Evolutionary conservation across 352 stramenopile genomes (phyloP), one percentile per base, ranked within the genome.

Genomic region (Blastocystis sp.): DNA sequence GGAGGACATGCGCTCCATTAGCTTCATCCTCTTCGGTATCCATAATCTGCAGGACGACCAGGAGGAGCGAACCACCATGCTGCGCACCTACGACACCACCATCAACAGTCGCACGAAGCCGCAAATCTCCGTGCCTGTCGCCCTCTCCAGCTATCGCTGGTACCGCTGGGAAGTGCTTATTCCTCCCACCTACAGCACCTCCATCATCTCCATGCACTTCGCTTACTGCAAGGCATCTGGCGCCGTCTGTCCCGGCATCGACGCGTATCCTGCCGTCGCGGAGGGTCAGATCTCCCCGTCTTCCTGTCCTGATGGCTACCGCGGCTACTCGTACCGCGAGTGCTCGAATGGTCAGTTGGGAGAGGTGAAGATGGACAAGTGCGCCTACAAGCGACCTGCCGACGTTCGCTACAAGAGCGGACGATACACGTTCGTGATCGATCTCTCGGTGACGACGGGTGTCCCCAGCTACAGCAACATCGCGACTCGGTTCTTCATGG

Each of bases 201-300:
- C 16, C n/a, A 21, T 51, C n/a, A 49, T 14, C 8, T 46, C 61
- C 6, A 46, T 46, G 0, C 1, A 46, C 21, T 9, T 49, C 2
- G n/a, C 21, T 24, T 73, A 73, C 44, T 73, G 61, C 61, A 73
- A 73, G 61, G n/a, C 61, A 9, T 53, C 32, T 24, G 61, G 61
- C 8, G 7, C 16, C 29, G 36, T 51, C 4, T 84, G 72, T 84
- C 72, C 72, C 29, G 53, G 16, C 11, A 29, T 65, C 8, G 72
- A 24, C 40, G 46, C 57, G 6, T 84, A 54, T 53, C 72, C 72
- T 40, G 9, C 72, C 18, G 72, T 84, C 7, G 44, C 14, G 3
- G 72, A 84, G 38, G 72, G 72, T 0, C 16, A 84, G n/a, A 71
- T 71, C 57, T 71, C 53, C 0, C 57, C 53, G 27, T 21, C 46